Evolutionary conservation across 177 flowering plant genomes (phyloP).

Genomic region (Telopea speciosissima): DNA sequence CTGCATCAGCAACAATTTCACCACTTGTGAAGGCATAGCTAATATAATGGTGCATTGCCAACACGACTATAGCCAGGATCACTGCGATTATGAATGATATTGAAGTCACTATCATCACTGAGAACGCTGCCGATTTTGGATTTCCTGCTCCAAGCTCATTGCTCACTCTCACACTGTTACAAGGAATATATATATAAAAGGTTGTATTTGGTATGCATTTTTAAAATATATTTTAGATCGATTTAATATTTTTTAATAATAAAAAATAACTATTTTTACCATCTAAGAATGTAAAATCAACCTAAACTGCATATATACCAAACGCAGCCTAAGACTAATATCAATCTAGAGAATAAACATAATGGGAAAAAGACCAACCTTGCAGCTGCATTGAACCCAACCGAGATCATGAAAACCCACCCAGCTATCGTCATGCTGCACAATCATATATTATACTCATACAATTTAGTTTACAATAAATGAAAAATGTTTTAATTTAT

Average conservation of each 20-base stretch:
- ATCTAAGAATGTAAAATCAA: no score
- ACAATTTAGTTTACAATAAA: no score
- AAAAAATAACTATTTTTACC: no score
- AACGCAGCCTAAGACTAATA: no score
- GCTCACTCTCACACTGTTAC: slow-evolving; percentile 61
- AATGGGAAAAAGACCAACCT: slow-evolving; percentile 28
- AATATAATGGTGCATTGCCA: slow-evolving; percentile 43
- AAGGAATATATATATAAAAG: no score
- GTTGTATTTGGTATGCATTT: no score
- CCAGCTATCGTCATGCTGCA: slow-evolving; percentile 55
- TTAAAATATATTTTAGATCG: no score
- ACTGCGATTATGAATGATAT: slow-evolving; percentile 47
- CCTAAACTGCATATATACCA: no score
- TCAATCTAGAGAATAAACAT: no score
- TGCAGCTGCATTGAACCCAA: slow-evolving; percentile 82
- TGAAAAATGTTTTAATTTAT: no score
- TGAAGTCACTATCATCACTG: slow-evolving; percentile 44
- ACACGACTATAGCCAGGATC: slow-evolving; percentile 32
- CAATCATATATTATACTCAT: background rate
- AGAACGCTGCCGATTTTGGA: slow-evolving; percentile 71
- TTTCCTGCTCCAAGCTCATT: slow-evolving; percentile 31
- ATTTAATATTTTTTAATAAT: no score
- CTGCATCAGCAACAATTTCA: no score
- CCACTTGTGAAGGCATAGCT: slow-evolving; percentile 35
- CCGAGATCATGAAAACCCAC: slow-evolving; percentile 51